Evolutionary conservation across 495 filamentous ascomycete species (phyloP), one percentile per base, ranked within the genome.

Genomic region (Podospora comata): DNA sequence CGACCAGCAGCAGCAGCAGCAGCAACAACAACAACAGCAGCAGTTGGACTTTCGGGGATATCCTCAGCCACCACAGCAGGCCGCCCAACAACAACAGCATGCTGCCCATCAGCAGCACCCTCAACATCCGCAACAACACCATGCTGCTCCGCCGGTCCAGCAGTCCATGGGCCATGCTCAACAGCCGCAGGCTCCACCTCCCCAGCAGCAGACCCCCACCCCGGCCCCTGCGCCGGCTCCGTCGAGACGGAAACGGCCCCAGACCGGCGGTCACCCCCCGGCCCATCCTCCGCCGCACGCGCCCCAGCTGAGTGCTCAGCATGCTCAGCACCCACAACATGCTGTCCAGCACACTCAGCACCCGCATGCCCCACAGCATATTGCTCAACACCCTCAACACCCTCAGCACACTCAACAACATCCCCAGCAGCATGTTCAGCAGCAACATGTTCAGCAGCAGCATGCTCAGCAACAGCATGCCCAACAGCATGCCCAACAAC

Each of bases 131-230:
- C 80, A 81, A 48, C 79, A 70, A 53, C 72, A 74, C n/a, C 68
- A 70, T 58, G 55, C 64, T 66, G 65, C 68, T 20, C 34, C 65
- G 34, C 60, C 67, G 54, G 75, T 79, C 30, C 78, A 78, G 67
- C 78, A 76, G 60, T 75, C 79, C 39, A 80, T 81, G 73, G 74
- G 70, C 62, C 78, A 82, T 56, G 70, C 73, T 32, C 72, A 71
- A 30, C 74, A 79, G 56, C 74, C 74, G n/a, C 75, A 75, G 58
- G 74, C 76, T 34, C 67, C 75, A 1, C 73, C 74, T 0, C 70
- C 73, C 16, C 77, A 81, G 68, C 80, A 82, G 70, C 77, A 72
- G n/a, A 79, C 80, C 4, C 80, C 79, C n/a, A 76, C 78, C 2
- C 79, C 75, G 44, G 73, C 80, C 18, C 74, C 79, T 7, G 79